These are phyloP conservation scores for Ammopiptanthus mongolicus DNA, from an alignment of 306 rosid genomes.

Conservation along the genomic window DNA sequence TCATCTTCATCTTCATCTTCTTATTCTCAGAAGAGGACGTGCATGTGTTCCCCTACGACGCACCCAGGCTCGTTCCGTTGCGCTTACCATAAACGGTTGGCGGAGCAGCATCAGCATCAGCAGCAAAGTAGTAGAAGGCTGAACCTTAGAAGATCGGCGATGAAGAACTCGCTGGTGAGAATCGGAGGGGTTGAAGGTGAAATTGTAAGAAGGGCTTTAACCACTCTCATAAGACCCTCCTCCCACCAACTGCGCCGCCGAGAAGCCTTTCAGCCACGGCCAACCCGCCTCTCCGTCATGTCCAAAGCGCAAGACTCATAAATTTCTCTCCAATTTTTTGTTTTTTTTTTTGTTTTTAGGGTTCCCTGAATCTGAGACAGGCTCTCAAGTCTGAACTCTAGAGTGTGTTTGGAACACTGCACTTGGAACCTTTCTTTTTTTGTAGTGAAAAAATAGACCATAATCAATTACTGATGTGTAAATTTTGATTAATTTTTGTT, in stretches of 20 bases:
- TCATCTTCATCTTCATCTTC: neutral
- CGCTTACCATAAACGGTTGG: conserved; percentile 47
- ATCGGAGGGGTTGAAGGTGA: conserved; percentile 67
- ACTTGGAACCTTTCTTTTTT: neutral
- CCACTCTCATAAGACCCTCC: conserved; percentile 46
- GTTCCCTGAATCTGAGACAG: neutral
- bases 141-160: conserved; percentile 52
- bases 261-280: conserved; percentile 45
- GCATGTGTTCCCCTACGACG: conserved; percentile 63
- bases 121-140: conserved; percentile 21
- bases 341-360: neutral
- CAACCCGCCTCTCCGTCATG: conserved; percentile 53
- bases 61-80: conserved; percentile 79
- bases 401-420: neutral
- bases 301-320: conserved; percentile 25
- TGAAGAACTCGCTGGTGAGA: conserved; percentile 62
- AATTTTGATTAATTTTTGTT: neutral
- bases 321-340: neutral
- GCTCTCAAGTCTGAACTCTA: neutral
- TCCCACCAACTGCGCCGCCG: conserved; percentile 55
- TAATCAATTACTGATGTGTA: neutral
- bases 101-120: neutral
- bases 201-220: conserved; percentile 37
- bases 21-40: conserved; percentile 29
- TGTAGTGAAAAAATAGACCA: neutral